Conservation (phyloP, 805 yeast species). For the Wickerhamiella sorbophila region DNA sequence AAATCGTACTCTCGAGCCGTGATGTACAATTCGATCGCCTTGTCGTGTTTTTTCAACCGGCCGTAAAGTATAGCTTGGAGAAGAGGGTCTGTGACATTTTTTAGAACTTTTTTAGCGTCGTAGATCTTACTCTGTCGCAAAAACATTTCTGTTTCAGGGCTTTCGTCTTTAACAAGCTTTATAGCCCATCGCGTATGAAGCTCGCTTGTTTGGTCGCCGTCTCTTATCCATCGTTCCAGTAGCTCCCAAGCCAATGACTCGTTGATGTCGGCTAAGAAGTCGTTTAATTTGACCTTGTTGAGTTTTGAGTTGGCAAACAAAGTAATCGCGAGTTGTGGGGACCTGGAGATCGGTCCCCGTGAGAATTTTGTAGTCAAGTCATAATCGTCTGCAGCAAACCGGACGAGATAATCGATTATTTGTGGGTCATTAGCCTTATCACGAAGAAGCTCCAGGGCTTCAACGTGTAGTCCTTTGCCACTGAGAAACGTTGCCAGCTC, state of each 20-base stretch:
- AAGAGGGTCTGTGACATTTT: slow-evolving; percentile 27
- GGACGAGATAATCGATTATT: slow-evolving; percentile 19
- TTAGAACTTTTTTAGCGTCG: slow-evolving; percentile 34
- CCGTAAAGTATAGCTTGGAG: slow-evolving; percentile 40
- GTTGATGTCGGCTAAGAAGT: background rate
- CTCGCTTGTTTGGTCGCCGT: background rate
- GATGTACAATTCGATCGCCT: slow-evolving; percentile 47
- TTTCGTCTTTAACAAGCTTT: slow-evolving; percentile 11
- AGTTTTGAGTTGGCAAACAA: slow-evolving; percentile 1
- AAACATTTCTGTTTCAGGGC: background rate
- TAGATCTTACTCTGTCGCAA: slow-evolving; percentile 11
- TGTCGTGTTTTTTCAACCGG: slow-evolving; percentile 44
- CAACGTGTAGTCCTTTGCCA: slow-evolving; percentile 44
- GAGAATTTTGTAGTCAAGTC: slow-evolving; percentile 6
- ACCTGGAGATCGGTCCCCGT: background rate
- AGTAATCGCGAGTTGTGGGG: background rate
- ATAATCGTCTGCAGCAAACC: background rate
- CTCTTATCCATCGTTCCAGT: background rate
- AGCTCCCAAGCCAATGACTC: slow-evolving; percentile 3
- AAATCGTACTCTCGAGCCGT: slow-evolving; percentile 40
- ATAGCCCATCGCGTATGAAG: slow-evolving; percentile 15
- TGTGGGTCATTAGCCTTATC: slow-evolving; percentile 21
- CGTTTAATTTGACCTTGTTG: slow-evolving; percentile 1
- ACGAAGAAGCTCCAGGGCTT: slow-evolving; percentile 51
- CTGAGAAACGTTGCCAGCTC: slow-evolving; percentile 70